Base-by-base conservation (phyloP, 2,329 filamentous ascomycete species). In the Pseudofabraea citricarpa region DNA sequence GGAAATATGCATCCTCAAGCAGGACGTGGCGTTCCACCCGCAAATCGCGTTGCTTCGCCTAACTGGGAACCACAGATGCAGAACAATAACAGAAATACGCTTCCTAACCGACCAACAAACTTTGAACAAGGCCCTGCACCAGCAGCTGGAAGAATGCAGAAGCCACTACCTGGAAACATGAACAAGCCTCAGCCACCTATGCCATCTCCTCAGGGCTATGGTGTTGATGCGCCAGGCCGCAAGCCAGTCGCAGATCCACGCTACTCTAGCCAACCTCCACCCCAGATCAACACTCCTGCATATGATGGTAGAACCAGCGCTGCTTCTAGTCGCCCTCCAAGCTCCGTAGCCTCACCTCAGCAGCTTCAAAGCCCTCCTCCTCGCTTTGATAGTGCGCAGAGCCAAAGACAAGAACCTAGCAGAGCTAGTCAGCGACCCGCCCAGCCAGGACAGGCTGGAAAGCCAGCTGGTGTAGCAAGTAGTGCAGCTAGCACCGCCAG, bases 1-100 rank as follows among this genome's bases (percentile, higher is more conserved):
- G 67, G 69, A 16, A 73, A 70, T 52, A 62, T 77, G 40, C 65
- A 73, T 24, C 66, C 68, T 13, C 61, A 66, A n/a, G 62, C 60
- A 27, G 65, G 66, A 8, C 40, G 48, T 29, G 51, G 50, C 26
- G 39, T 43, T 5, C 45, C 45, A 31, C 47, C 47, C 9, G 27
- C 41, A 36, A 48, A 42, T 27, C 41, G 47, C 22, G 65, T 68
- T 13, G 56, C 61, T 9, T 72, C 71, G 8, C 62, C 64, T 13
- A 69, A 71, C 15, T 74, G 68, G 65, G 68, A 71, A 22, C 63
- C 64, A 15, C 71, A 71, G 49, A 54, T 60, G 13, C 64, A 66
- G 1, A 51, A 56, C 3, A 68, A 63, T 1, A 71, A 73, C 48
- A 61, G 67, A 21, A 63, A 68, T 38, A 56, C 69, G 64, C 50